Evolutionary conservation across 306 rosid species (phyloP).

Genomic region (Inga oerstediana): DNA sequence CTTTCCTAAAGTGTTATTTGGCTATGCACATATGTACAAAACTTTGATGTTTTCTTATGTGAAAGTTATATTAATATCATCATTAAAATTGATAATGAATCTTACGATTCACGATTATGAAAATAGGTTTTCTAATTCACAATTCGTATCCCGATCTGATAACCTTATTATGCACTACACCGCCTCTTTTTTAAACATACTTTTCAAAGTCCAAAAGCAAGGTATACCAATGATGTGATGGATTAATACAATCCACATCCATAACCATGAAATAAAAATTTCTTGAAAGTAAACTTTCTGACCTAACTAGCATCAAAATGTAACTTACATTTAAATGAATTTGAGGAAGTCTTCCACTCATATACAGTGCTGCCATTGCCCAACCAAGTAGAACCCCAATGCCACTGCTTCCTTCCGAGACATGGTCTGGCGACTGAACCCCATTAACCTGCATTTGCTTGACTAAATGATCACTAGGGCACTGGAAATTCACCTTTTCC

Average conservation of each 20-base stretch:
- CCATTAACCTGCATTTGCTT: conserved; percentile 47
- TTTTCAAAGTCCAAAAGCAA: conserved; percentile 23
- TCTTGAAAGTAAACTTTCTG: conserved; percentile 22
- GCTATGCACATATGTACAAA: too few species aligned
- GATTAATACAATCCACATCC: background rate
- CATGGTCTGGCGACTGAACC: conserved; percentile 42
- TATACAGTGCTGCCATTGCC: conserved; percentile 82
- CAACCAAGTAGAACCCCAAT: conserved; percentile 74
- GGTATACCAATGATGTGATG: conserved; percentile 7
- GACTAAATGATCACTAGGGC: conserved; percentile 20
- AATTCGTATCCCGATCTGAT: too few species aligned
- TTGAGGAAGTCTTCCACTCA: conserved; percentile 91
- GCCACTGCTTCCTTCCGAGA: conserved; percentile 39
- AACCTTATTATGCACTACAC: too few species aligned
- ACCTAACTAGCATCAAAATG: conserved; percentile 26
- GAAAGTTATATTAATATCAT: too few species aligned
- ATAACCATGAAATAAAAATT: conserved; percentile 5
- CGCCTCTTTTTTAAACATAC: background rate
- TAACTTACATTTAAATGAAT: conserved; percentile 76
- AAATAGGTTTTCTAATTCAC: too few species aligned
- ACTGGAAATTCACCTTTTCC: conserved; percentile 27
- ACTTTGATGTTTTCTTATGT: too few species aligned
- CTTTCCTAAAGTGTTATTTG: too few species aligned
- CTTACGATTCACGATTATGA: too few species aligned
- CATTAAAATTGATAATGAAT: too few species aligned